Evolutionary conservation across 805 yeast genomes (phyloP), one percentile per base, ranked within the genome.

Genomic region (Ogataea naganishii): DNA sequence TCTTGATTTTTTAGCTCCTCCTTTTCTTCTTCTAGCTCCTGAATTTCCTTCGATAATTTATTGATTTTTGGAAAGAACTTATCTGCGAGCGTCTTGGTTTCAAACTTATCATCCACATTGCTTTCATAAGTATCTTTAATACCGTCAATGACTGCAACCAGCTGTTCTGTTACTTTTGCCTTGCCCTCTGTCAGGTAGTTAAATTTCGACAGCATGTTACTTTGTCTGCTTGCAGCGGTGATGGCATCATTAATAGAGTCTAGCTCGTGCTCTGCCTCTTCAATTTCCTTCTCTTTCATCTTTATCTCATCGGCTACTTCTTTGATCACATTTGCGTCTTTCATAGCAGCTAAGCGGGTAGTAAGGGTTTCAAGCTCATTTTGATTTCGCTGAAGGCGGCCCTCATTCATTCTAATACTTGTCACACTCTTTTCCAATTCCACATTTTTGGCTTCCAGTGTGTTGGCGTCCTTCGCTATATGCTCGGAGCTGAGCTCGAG

Each of bases 191-290:
- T 44, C 19, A 69, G 39, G 12, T 75, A 43, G 0, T 65, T 58
- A 4, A 74, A 43, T 37, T 69, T 73, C 1, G 84, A 79, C 36
- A 69, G 59, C 3, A 64, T 42, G 28, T 76, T 86, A 1, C 80
- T 60, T 43, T 72, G 79, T 41, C 67, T 65, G 40, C 71, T 77
- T 4, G 70, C 64, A 11, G 58, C 53, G 4, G 69, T 46, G 10
- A 82, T 58, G 14, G 71, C 65, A 12, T 62, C 62, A 33, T 69
- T 67, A 11, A 75, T 43, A 0, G 60, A 62, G 7, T 83, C 92
- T 8, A 75, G 44, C 14, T 65, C 63, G 13, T 46, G 40, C 38
- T 71, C 76, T 4, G 61, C 14, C 3, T 45, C 24, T 2, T 50
- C 28, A 7, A 73, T 51, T 20, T 54, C 44, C 8, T 46, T 41